These are phyloP conservation scores for Malus hybrid DNA, from an alignment of 331 rosid genomes.

Conservation along the genomic window DNA sequence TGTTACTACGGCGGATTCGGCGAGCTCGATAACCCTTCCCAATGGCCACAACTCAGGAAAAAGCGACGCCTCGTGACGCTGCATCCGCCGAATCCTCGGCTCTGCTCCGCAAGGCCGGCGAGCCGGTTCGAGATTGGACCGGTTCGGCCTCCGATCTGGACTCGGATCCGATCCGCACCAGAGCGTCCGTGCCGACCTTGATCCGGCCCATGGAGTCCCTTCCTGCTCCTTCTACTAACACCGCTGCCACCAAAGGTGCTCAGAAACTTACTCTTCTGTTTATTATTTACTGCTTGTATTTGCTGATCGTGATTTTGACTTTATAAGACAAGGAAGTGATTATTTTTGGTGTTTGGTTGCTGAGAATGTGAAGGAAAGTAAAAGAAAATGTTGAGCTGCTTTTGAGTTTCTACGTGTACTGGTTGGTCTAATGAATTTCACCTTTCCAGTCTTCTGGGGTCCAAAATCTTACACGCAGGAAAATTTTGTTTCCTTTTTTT, in stretches of 20 bases:
- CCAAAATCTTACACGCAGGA: conserved; percentile 1
- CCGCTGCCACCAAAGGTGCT: conserved; percentile 55
- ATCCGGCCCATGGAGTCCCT: conserved; percentile 43
- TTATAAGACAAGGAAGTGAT: neutral
- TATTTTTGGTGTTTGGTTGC: conserved; percentile 3
- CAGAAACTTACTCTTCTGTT: neutral
- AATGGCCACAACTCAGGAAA: conserved; percentile 94
- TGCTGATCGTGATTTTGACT: neutral
- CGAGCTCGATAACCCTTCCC: conserved; percentile 60
- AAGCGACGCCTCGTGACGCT: conserved; percentile 54
- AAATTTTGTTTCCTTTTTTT: neutral
- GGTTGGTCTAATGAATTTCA: conserved; percentile 17
- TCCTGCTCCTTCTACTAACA: conserved; percentile 45
- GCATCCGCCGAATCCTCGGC: conserved; percentile 15
- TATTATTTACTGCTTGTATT: neutral
- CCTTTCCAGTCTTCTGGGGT: conserved; percentile 20
- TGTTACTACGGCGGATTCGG: conserved; percentile 52
- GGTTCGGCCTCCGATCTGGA: conserved; percentile 9
- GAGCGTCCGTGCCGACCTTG: conserved; percentile 34
- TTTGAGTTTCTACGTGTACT: neutral
- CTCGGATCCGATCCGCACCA: conserved; percentile 34
- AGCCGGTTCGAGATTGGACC: conserved; percentile 26
- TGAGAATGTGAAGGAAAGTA: neutral
- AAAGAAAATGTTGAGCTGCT: neutral
- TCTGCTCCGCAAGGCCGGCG: conserved; percentile 19